Conservation (phyloP, 352 stramenopile genomes). For the Blastocystis sp. region DNA sequence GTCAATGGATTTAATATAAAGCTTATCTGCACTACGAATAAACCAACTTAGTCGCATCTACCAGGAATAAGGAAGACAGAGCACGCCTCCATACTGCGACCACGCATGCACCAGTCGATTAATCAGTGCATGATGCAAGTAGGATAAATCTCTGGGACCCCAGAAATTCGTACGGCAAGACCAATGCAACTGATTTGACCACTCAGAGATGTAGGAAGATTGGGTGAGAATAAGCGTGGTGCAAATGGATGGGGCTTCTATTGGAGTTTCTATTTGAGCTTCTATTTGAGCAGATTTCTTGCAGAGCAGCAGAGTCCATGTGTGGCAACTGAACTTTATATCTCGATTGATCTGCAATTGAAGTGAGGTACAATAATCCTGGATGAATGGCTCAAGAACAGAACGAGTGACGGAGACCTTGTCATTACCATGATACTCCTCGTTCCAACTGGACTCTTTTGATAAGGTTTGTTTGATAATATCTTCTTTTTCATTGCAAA, state of each 20-base stretch:
- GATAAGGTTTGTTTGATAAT: neutral
- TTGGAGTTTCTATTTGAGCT: neutral
- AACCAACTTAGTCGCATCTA: neutral
- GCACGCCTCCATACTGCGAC: neutral
- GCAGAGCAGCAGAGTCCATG: neutral
- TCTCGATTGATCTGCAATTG: constrained; percentile 24
- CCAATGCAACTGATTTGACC: neutral
- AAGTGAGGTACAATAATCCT: neutral
- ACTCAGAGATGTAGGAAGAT: neutral
- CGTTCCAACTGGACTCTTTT: neutral
- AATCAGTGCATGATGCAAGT: neutral
- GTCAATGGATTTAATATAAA: neutral
- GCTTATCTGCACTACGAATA: neutral
- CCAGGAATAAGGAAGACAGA: neutral
- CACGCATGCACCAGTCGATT: neutral
- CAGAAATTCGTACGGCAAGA: neutral
- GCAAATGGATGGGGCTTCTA: too few relatives aligned
- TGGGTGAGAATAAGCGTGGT: constrained; percentile 36
- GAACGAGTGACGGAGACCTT: constrained; percentile 25
- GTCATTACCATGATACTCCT: neutral
- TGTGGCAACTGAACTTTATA: constrained; percentile 51
- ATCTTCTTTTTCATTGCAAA: constrained; percentile 34
- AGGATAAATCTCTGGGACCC: neutral
- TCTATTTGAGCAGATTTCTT: neutral
- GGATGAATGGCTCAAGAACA: neutral